Evolutionary conservation across 352 stramenopile species (phyloP).

Genomic region (Pythium periplocum): DNA sequence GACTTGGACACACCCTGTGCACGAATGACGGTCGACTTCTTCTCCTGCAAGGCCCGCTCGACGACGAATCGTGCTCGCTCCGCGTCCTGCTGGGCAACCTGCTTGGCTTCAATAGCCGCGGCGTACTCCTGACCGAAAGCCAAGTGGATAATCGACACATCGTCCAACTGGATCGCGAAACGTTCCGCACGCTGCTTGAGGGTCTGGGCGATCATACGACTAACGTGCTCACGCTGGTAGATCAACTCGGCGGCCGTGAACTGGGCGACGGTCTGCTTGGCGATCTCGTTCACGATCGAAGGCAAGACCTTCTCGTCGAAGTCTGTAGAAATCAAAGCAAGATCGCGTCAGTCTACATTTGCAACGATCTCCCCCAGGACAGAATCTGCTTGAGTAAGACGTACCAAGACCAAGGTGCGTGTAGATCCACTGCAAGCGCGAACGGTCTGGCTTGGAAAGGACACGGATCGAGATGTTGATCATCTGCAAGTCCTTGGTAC

Average conservation of each 20-base stretch:
- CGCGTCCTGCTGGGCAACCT: constrained; percentile 99
- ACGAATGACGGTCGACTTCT: constrained; percentile 98
- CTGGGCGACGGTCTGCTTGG: constrained; percentile 98
- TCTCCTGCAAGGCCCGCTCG: constrained; percentile 98
- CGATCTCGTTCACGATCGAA: constrained; percentile 99
- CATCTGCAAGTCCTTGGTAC: constrained; percentile 98
- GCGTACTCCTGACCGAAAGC: constrained; percentile 98
- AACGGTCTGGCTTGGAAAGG: constrained; percentile 93
- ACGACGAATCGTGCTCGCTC: constrained; percentile 98
- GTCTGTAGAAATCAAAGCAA: constrained; percentile 50
- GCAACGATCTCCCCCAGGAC: not conserved
- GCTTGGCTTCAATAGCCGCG: constrained; percentile 98
- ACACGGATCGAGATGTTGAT: constrained; percentile 99
- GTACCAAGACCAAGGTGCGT: constrained; percentile 90
- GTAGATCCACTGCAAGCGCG: constrained; percentile 96
- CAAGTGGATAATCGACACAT: constrained; percentile 99
- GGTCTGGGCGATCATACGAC: constrained; percentile 88
- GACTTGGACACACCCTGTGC: constrained; percentile 98
- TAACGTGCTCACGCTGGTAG: constrained; percentile 98
- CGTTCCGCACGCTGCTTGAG: constrained; percentile 77
- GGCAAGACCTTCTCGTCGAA: constrained; percentile 98
- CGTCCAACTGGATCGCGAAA: constrained; percentile 94
- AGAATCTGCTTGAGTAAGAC: constrained; percentile 4
- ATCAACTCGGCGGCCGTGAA: constrained; percentile 99
- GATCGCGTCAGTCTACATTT: constrained; percentile 2